Percentiles rank a stretch among this genome's conserved stretches.
Evolutionary conservation across 495 filamentous ascomycete species (phyloP).

Genomic region (Lepraria neglecta): DNA sequence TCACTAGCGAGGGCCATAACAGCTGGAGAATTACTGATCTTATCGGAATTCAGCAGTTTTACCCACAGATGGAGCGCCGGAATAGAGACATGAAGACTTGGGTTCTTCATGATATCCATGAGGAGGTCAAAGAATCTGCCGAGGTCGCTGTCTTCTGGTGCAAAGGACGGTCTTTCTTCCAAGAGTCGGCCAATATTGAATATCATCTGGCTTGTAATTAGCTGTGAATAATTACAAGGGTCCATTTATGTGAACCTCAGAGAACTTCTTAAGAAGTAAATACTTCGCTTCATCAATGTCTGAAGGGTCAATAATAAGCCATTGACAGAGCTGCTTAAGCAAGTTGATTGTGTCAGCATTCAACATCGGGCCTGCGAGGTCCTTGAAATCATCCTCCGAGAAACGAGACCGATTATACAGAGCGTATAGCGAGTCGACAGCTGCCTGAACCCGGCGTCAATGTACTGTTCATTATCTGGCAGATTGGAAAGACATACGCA

Average conservation of each 20-base stretch:
- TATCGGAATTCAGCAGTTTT: constrained; percentile 62
- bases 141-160: constrained; percentile 57
- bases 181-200: constrained; percentile 78
- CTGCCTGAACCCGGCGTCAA: constrained; percentile 50
- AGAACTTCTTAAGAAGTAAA: constrained; percentile 83
- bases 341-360: constrained; percentile 60
- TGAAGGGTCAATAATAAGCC: constrained; percentile 69
- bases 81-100: constrained; percentile 86
- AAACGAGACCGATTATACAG: constrained; percentile 71
- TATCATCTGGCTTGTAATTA: constrained; percentile 53
- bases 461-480: constrained; percentile 16
- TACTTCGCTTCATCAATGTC: constrained; percentile 89
- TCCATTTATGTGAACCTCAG: constrained; percentile 53
- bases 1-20: constrained; percentile 64
- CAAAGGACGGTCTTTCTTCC: constrained; percentile 61
- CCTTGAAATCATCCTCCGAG: constrained; percentile 70
- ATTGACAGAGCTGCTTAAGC: constrained; percentile 71
- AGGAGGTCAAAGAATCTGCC: constrained; percentile 74
- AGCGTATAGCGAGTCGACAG: constrained; percentile 74
- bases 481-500: constrained; percentile 31
- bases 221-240: neutral
- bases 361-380: constrained; percentile 74
- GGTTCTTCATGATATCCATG: constrained; percentile 69
- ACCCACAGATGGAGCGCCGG: constrained; percentile 87
- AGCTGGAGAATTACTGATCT: constrained; percentile 57